phyloP scores from a whole-genome alignment of 2,329 filamentous ascomycete species.

The Fusarium sarcochroum region DNA sequence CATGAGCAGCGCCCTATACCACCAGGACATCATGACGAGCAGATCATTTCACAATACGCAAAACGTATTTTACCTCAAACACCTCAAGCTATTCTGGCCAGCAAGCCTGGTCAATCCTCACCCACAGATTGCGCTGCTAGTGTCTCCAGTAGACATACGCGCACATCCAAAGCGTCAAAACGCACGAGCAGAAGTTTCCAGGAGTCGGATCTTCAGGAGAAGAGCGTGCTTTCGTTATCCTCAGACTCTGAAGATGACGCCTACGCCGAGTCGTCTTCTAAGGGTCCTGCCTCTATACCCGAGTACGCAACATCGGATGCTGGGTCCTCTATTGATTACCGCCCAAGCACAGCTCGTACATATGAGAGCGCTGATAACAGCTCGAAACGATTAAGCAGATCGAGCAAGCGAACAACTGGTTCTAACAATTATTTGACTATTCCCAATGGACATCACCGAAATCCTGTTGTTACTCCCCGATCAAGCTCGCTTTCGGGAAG shows the following conservation, averaged over 20 bases:
- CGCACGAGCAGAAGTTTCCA: constrained; percentile 62
- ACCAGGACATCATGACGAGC: constrained; percentile 37
- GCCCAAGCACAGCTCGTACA: constrained; percentile 42
- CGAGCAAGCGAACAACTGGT: constrained; percentile 58
- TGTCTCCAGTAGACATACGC: constrained; percentile 68
- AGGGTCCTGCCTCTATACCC: constrained; percentile 47
- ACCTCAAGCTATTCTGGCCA: constrained; percentile 37
- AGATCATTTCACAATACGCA: constrained; percentile 47
- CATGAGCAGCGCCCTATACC: constrained; percentile 29
- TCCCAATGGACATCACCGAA: constrained; percentile 47
- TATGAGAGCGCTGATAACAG: constrained; percentile 46
- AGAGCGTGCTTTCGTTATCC: constrained; percentile 69
- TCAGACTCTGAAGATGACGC: constrained; percentile 69
- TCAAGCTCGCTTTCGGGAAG: constrained; percentile 47
- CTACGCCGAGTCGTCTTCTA: constrained; percentile 39
- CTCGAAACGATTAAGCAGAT: constrained; percentile 49
- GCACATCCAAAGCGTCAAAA: constrained; percentile 67
- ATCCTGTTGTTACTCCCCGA: constrained; percentile 33
- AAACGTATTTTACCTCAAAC: constrained; percentile 45
- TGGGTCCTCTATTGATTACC: constrained; percentile 41
- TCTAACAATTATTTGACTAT: constrained; percentile 61
- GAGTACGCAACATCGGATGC: constrained; percentile 46
- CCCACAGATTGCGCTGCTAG: constrained; percentile 63
- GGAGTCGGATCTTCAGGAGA: constrained; percentile 67
- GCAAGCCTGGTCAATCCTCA: constrained; percentile 49